Conservation (phyloP, 1,284 basidiomycete species). For the Xanthoconium separans region DNA sequence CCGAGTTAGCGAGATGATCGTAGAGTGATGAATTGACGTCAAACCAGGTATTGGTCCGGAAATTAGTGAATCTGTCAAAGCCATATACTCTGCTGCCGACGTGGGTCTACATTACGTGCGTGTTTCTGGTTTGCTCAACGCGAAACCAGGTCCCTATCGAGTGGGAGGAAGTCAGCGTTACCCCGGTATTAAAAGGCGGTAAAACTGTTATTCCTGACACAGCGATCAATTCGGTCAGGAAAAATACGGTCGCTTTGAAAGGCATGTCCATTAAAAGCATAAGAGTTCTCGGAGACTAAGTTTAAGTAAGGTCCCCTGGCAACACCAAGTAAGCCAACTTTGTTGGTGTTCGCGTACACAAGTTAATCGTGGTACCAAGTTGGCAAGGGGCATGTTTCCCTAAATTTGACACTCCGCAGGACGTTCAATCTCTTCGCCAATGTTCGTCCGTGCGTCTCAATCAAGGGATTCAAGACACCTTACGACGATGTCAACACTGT, state of each 20-base stretch:
- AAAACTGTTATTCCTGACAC: conserved; percentile 96
- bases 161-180: conserved; percentile 99
- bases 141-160: conserved; percentile 81
- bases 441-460: conserved; percentile 94
- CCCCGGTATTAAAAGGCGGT: conserved; percentile 90
- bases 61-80: conserved; percentile 94
- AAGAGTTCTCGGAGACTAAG: conserved; percentile 8
- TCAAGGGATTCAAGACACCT: conserved; percentile 96
- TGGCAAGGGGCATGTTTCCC: conserved; percentile 98
- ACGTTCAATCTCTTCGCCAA: conserved; percentile 99
- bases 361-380: conserved; percentile 48
- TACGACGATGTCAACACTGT: conserved; percentile 99
- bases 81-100: conserved; percentile 88
- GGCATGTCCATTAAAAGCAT: conserved; percentile 48
- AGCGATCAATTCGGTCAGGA: conserved; percentile 91
- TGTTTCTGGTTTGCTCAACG: conserved; percentile 4
- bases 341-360: conserved; percentile 3
- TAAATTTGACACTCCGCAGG: conserved; percentile 95
- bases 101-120: conserved; percentile 40
- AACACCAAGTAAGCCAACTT: conserved; percentile 72
- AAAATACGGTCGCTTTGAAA: conserved; percentile 98
- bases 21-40: conserved; percentile 18
- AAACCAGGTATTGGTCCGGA: conserved; percentile 93
- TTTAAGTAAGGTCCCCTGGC: conserved; percentile 74
- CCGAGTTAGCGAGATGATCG: conserved; percentile 25